Evolutionary conservation across 139 green algal genomes (phyloP), one percentile per base, ranked within the genome.

Genomic region (Chlamydomonas schloesseri): DNA sequence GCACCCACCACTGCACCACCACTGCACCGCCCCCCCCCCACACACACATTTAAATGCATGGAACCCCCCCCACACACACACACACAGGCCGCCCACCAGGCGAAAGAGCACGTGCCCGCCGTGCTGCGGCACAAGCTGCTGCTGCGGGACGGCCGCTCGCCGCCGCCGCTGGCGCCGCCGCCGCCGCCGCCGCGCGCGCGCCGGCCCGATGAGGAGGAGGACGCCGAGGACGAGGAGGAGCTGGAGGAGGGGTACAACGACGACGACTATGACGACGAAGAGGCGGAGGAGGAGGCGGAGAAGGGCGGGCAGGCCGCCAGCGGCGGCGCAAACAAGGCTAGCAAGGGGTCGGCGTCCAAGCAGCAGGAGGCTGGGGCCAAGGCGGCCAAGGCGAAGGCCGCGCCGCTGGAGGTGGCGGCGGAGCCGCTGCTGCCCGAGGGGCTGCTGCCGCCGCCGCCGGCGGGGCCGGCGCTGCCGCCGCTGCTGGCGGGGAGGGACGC

Each of bases 61-160:
- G 28, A 6, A 0, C 4, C 6, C 2, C 18, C 17, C 15, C 23
- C 37, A 28, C 72, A 36, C 23, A 34, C n/a, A 31, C 42, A 50
- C 42, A 37, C 46, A 8, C 60, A 82, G 81, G 81, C 69, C 34
- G 81, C 81, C 1, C 13, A 53, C 5, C 81, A 80, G 55, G 81
- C 81, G 0, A 21, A 24, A 3, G 81, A 87, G 69, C 55, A 71
- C 33, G 0, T 87, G 53, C 69, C 81, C 62, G 55, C 55, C 21
- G 34, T 87, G 34, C 68, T 87, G 69, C 81, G 81, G 15, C 10
- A 33, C 53, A 71, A 62, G 69, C 68, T 87, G 64, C 79, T 87
- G 69, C 15, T 26, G 29, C 53, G 81, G 0, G 81, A 79, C 53
- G 81, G 81, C 26, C 55, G 81, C 47, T 33, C 58, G 47, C 8